Base-by-base conservation (phyloP, 2,329 filamentous ascomycete species). In the Stagonosporopsis vannaccii region DNA sequence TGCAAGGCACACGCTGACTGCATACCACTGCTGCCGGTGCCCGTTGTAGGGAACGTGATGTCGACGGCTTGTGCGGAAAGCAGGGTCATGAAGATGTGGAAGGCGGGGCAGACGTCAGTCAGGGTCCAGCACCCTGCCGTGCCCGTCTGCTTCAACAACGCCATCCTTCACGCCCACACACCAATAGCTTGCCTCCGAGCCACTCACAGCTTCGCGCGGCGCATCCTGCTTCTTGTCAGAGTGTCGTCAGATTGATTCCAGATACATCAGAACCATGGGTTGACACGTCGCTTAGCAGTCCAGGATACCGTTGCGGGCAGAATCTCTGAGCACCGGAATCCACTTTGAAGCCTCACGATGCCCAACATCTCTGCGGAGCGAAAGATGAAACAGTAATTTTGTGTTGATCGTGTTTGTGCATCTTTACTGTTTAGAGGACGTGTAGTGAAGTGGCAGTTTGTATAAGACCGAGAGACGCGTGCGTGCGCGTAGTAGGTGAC, bases 301-400 rank as follows among this genome's bases (percentile, higher is more conserved):
- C 26, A 42, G 61, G 63, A 57, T 58, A 51, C 49, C 60, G 44
- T 57, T 45, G 61, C 41, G 23, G 58, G 62, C 56, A 61, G 56
- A 61, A 57, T 48, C 8, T 43, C 32, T 43, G 25, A 43, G 30
- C 32, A 51, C 51, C 56, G 46, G 45, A 60, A 63, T 58, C 58
- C 32, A 49, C 56, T 44, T 62, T 41, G 52, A 41, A 65, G 62
- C 60, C 60, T 65, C 57, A 61, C 62, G 55, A 53, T 57, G 60
- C 57, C 57, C 58, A 59, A 60, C 35, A 25, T 33, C n/a, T 41
- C 35, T 20, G 46, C 30, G 28, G 19, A 26, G 4, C 3, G 22
- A 7, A 26, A 15, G 5, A 32, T 37, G 17, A 51, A 51, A 44
- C 43, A 50, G 32, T 28, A 35, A 7, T 11, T 2, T 19, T 35